Conservation (phyloP, 2,329 filamentous ascomycete genomes). For the Fusarium transvaalense region DNA sequence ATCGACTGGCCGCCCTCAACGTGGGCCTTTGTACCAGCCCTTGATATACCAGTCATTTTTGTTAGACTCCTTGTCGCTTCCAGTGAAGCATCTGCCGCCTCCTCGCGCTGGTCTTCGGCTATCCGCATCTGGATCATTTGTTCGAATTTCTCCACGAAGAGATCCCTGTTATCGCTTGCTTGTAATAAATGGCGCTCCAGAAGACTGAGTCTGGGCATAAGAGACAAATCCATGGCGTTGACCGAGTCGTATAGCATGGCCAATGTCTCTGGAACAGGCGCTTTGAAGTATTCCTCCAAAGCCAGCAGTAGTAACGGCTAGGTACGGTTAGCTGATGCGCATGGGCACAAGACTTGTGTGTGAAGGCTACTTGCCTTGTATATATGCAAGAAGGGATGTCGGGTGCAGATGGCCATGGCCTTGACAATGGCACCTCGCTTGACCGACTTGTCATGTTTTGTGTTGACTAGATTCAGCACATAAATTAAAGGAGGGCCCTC, state of each 20-base stretch:
- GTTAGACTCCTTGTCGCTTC: constrained; percentile 64
- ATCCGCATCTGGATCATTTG: constrained; percentile 89
- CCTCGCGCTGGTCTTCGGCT: constrained; percentile 69
- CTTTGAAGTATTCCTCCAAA: constrained; percentile 96
- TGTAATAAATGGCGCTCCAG: constrained; percentile 90
- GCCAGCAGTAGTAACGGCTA: constrained; percentile 90
- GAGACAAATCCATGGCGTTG: constrained; percentile 95
- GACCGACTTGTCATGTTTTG: constrained; percentile 92
- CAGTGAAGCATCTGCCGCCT: constrained; percentile 52
- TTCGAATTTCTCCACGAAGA: constrained; percentile 98
- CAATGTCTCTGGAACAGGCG: constrained; percentile 87
- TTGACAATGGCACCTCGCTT: constrained; percentile 96
- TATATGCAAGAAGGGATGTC: constrained; percentile 97
- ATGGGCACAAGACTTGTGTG: not conserved
- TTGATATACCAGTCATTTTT: constrained; percentile 64
- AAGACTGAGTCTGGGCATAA: constrained; percentile 87
- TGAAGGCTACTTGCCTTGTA: constrained; percentile 78
- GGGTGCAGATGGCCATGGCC: constrained; percentile 98
- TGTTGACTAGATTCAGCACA: constrained; percentile 97
- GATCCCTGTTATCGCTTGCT: constrained; percentile 91
- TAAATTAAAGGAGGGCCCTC: constrained; percentile 96
- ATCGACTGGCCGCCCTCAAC: constrained; percentile 69
- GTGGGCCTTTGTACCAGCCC: constrained; percentile 73
- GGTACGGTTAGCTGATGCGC: constrained; percentile 30
- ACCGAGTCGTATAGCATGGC: constrained; percentile 90